Evolutionary conservation across 495 filamentous ascomycete genomes (phyloP).

Genomic region (Trichoderma orchidacearum): DNA sequence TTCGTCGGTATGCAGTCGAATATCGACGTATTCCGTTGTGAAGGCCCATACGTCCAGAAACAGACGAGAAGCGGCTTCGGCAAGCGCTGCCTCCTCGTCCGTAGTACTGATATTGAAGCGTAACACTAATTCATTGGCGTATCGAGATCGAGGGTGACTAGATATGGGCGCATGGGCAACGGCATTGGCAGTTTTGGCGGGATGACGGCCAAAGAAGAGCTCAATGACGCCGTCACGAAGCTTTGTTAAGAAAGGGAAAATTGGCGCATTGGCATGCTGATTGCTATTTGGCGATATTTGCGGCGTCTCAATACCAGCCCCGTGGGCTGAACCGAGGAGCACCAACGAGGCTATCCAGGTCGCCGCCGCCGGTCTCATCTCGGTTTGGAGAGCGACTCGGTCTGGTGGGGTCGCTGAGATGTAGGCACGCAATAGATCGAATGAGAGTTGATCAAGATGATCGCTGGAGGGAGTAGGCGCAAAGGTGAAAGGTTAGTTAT

Average conservation of each 20-base stretch:
- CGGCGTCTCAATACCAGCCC: neutral
- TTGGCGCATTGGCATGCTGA: constrained; percentile 2
- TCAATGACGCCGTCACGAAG: constrained; percentile 53
- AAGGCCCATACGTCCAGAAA: constrained; percentile 87
- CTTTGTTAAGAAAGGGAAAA: constrained; percentile 33
- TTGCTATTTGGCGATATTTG: neutral
- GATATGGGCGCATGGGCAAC: constrained; percentile 20
- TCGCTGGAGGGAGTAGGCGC: neutral
- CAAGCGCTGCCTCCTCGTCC: constrained; percentile 59
- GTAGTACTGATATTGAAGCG: constrained; percentile 66
- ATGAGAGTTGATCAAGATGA: neutral
- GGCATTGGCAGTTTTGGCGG: constrained; percentile 9
- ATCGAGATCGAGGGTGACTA: constrained; percentile 44
- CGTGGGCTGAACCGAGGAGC: neutral
- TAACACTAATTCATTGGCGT: constrained; percentile 72
- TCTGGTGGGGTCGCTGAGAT: neutral
- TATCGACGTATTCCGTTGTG: constrained; percentile 72
- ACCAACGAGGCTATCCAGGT: neutral
- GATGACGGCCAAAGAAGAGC: constrained; percentile 44
- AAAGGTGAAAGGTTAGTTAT: neutral
- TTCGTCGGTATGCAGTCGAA: constrained; percentile 63
- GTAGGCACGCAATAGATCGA: neutral
- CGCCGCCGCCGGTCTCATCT: neutral
- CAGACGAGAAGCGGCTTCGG: constrained; percentile 58
- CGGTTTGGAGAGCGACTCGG: neutral